These are phyloP conservation scores for Microdochium nivale DNA, from an alignment of 2,329 filamentous ascomycete genomes.

Conservation along the genomic window DNA sequence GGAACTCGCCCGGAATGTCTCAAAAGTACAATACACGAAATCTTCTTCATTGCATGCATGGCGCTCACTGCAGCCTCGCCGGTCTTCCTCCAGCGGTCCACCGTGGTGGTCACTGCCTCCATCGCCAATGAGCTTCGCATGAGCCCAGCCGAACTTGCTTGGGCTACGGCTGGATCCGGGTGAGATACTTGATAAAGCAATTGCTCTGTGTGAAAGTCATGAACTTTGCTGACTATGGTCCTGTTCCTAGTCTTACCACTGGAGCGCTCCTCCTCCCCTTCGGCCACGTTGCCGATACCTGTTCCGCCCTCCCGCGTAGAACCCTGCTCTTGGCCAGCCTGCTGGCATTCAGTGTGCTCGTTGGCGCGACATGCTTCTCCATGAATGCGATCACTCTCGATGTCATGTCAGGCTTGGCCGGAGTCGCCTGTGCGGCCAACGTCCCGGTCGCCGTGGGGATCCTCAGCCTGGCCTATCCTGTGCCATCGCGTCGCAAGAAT, in stretches of 20 bases:
- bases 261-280: conserved; percentile 21
- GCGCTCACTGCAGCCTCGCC: conserved; percentile 21
- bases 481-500: conserved; percentile 20
- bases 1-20: conserved; percentile 18
- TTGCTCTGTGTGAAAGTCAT: not conserved
- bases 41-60: conserved; percentile 18
- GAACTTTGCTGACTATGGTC: not conserved
- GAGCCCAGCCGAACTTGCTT: conserved; percentile 20
- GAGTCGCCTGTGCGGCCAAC: conserved; percentile 21
- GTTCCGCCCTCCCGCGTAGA: conserved; percentile 16
- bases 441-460: conserved; percentile 22
- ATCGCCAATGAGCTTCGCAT: conserved; percentile 15
- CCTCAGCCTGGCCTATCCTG: conserved; percentile 19
- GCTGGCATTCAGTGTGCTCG: conserved; percentile 16
- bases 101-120: conserved; percentile 18
- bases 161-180: conserved; percentile 22
- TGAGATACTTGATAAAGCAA: conserved; percentile 5
- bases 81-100: conserved; percentile 21
- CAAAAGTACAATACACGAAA: conserved; percentile 16
- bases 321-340: conserved; percentile 18
- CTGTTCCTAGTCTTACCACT: conserved; percentile 15
- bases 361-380: conserved; percentile 16
- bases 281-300: conserved; percentile 19
- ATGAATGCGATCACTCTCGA: conserved; percentile 19
- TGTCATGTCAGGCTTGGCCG: conserved; percentile 19